Conservation (phyloP, 176 grass and related monocot genomes). For the Carex littledalei region DNA sequence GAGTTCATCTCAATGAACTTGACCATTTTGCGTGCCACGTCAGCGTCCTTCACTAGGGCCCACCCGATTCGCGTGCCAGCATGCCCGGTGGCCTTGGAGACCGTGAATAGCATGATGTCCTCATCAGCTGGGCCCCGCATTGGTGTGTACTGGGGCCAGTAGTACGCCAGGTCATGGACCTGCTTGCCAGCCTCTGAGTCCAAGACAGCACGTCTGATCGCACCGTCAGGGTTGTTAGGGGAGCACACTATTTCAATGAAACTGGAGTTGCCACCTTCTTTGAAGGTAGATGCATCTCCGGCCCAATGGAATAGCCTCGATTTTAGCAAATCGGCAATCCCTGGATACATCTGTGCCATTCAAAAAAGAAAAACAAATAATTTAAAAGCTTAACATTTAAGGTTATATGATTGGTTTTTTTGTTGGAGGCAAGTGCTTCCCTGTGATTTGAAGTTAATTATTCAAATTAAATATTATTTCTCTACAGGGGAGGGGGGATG, state of each 20-base stretch:
- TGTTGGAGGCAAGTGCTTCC: background rate
- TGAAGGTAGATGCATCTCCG: slow-evolving; percentile 49
- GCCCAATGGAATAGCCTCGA: slow-evolving; percentile 73
- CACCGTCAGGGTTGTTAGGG: slow-evolving; percentile 86
- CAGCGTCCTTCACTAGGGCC: slow-evolving; percentile 74
- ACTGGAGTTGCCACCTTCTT: background rate
- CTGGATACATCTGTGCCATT: slow-evolving; percentile 53
- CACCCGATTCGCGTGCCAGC: slow-evolving; percentile 88
- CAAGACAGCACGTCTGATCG: slow-evolving; percentile 50
- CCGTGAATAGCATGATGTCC: slow-evolving; percentile 95
- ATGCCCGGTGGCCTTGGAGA: slow-evolving; percentile 84
- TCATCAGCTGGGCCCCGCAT: slow-evolving; percentile 47
- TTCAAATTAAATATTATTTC: background rate
- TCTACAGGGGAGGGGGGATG: background rate
- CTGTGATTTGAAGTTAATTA: background rate
- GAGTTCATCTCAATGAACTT: slow-evolving; percentile 93
- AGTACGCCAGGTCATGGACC: slow-evolving; percentile 82
- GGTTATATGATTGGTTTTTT: background rate
- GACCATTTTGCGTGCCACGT: slow-evolving; percentile 58
- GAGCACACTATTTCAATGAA: slow-evolving; percentile 89
- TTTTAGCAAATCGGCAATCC: slow-evolving; percentile 51
- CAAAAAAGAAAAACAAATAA: background rate
- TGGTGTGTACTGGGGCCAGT: slow-evolving; percentile 94
- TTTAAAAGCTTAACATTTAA: background rate
- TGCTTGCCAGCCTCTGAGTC: slow-evolving; percentile 27